Conservation (phyloP, 441 rosid species). For the Populus hybrid region DNA sequence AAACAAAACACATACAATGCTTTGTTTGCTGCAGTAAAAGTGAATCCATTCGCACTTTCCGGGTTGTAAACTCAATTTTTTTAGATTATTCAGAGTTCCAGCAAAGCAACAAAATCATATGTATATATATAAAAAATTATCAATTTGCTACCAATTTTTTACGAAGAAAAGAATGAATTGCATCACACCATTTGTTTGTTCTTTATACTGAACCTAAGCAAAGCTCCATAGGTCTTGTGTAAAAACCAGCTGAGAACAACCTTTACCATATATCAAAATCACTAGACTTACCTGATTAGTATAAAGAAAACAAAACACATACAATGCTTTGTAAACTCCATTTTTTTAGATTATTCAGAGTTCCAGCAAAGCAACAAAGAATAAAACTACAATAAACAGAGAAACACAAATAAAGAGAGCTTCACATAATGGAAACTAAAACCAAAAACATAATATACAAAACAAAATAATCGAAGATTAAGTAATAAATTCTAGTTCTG, state of each 20-base stretch:
- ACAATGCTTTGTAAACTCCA: background rate
- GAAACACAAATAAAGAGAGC: background rate
- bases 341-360: background rate
- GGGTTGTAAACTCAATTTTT: background rate
- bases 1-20: background rate
- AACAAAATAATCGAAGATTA: background rate
- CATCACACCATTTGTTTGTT: background rate
- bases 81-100: too few species aligned
- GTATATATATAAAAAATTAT: too few species aligned
- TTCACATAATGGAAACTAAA: background rate
- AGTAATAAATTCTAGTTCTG: background rate
- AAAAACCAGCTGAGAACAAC: background rate
- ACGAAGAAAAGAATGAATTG: background rate
- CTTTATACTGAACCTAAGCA: background rate
- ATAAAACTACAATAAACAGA: background rate
- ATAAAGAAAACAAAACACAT: too few species aligned
- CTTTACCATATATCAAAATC: background rate
- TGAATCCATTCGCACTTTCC: background rate
- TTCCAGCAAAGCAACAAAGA: background rate
- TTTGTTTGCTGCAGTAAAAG: background rate
- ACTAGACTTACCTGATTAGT: background rate
- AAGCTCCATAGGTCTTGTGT: too few species aligned
- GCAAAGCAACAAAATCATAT: background rate
- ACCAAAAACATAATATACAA: background rate
- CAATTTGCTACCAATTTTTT: background rate